Base-by-base conservation (phyloP, 495 filamentous ascomycete species). In the Aspergillus steynii region DNA sequence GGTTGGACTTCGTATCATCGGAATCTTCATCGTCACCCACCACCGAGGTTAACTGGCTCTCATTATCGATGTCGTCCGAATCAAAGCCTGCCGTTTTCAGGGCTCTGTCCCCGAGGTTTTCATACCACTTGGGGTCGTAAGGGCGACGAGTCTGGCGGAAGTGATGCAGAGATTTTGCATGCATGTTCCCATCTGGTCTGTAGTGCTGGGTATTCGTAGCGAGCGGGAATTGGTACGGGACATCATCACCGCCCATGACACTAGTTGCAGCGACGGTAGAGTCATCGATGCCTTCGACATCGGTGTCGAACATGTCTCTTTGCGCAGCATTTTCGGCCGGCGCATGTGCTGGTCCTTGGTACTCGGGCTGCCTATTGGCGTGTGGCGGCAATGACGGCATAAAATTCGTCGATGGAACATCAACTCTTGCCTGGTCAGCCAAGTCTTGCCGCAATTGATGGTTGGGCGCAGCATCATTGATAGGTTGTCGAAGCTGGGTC, bases 211-310 rank as follows among this genome's bases (percentile, higher is more conserved):
- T 61, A 59, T 67, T 63, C 1, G 45, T 48, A 28, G 66, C 64
- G n/a, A 66, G 64, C n/a, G 63, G 57, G 46, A 61, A 58, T 50
- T 68, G 74, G 34, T 69, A 65, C 10, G 69, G 69, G 29, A 67
- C 61, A 32, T 79, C 77, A 51, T 78, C 75, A 56, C 58, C 61
- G 10, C 71, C 76, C 7, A 68, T 66, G 7, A 79, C 63, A 61
- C 78, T 81, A 8, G 74, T 79, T 10, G 70, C 76, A 1, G 74
- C 74, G 57, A 81, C 70, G 7, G 78, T 81, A 7, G 78, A 80
- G 64, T 81, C 78, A 68, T 81, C 78, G 5, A 77, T 65, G 4
- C 70, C 77, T 53, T 81, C 78, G 7, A 79, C 76, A 56, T 81
- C 78, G 0, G 78, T 81, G 59, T 81, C 78, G 56, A 81, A 81